Evolutionary conservation across 768 basidiomycete genomes (phyloP).

Genomic region (Auriculariales sp.): DNA sequence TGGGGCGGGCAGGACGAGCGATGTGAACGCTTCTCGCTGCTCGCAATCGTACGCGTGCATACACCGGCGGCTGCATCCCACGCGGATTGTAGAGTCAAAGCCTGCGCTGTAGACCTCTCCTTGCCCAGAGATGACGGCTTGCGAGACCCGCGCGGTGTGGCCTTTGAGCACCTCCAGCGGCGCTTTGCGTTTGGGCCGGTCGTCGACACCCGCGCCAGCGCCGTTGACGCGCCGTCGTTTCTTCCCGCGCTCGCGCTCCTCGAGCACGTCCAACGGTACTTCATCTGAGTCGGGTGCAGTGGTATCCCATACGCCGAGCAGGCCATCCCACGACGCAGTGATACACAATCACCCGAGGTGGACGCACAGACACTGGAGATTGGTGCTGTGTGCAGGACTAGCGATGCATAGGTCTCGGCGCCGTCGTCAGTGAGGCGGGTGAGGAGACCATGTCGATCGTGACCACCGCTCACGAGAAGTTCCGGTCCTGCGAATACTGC

Average conservation of each 20-base stretch:
- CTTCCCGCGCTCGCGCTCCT: conserved; percentile 35
- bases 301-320: conserved; percentile 73
- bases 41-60: conserved; percentile 54
- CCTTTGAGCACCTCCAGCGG: conserved; percentile 66
- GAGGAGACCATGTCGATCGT: conserved; percentile 61
- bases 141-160: conserved; percentile 72
- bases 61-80: conserved; percentile 80
- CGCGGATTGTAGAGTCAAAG: conserved; percentile 75
- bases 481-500: conserved; percentile 16
- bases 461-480: conserved; percentile 55
- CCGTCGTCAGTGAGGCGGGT: conserved; percentile 17
- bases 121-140: conserved; percentile 27
- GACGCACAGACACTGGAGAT: conserved; percentile 57
- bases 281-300: conserved; percentile 49
- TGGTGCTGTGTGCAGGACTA: conserved; percentile 73
- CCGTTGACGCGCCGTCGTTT: conserved; percentile 44
- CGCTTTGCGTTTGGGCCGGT: conserved; percentile 37
- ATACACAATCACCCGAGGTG: conserved; percentile 45
- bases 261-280: conserved; percentile 27
- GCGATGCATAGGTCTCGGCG: conserved; percentile 41
- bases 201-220: no score
- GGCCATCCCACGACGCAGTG: conserved; percentile 76
- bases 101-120: conserved; percentile 57
- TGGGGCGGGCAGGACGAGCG: conserved; percentile 34
- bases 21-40: conserved; percentile 64